A percentile compares a stretch with the other conserved stretches of the same genome.
These are phyloP conservation scores for Gloeophyllum trabeum DNA, from an alignment of 768 basidiomycete genomes.

Conservation along the genomic window DNA sequence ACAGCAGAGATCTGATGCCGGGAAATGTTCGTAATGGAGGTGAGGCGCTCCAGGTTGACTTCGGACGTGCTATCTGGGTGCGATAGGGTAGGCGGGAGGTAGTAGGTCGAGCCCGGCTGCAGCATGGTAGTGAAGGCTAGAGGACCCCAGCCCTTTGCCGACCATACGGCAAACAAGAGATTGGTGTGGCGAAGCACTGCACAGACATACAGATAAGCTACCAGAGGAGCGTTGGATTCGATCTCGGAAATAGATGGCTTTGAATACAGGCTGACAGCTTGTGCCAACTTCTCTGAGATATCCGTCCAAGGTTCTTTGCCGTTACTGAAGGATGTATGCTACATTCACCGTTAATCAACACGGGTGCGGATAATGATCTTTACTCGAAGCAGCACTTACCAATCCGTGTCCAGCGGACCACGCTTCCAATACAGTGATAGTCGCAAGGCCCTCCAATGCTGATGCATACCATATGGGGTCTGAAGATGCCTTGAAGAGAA, in stretches of 20 bases:
- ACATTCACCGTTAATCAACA: conserved; percentile 5
- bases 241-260: conserved; percentile 36
- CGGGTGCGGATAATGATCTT: conserved; percentile 8
- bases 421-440: conserved; percentile 67
- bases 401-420: conserved; percentile 71
- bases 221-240: conserved; percentile 47
- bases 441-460: conserved; percentile 77
- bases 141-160: conserved; percentile 81
- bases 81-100: conserved; percentile 47
- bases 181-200: conserved; percentile 63
- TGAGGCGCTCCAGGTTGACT: conserved; percentile 53
- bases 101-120: conserved; percentile 47
- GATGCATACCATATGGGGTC: conserved; percentile 88
- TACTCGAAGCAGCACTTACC: conserved; percentile 31
- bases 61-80: conserved; percentile 32
- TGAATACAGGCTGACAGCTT: conserved; percentile 51
- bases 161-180: conserved; percentile 71
- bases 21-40: conserved; percentile 55
- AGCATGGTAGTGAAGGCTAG: conserved; percentile 69
- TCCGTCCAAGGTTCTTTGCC: conserved; percentile 68
- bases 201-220: conserved; percentile 57
- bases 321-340: conserved; percentile 46
- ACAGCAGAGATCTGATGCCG: conserved; percentile 54
- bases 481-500: conserved; percentile 58
- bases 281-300: conserved; percentile 59